phyloP scores from a whole-genome alignment of 495 filamentous ascomycete species.

The Hyaloscypha bicolor region DNA sequence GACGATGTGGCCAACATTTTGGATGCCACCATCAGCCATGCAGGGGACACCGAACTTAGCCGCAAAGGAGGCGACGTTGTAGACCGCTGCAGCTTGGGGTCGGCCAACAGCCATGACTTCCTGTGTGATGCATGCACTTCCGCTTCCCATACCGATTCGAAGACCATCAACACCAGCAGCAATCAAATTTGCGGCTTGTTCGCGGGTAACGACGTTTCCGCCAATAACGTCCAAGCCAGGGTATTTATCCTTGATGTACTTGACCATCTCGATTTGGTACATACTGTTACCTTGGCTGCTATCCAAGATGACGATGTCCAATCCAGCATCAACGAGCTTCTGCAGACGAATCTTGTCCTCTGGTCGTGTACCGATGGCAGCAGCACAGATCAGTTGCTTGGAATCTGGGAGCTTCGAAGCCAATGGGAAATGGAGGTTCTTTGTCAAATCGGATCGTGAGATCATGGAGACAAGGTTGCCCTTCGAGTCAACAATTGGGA shows the following conservation, averaged over 20 bases:
- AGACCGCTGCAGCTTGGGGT: conserved; percentile 91
- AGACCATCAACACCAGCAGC: conserved; percentile 94
- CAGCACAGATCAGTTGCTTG: conserved; percentile 95
- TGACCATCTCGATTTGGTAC: conserved; percentile 97
- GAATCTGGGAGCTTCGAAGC: conserved; percentile 96
- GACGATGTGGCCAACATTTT: conserved; percentile 98
- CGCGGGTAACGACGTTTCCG: conserved; percentile 95
- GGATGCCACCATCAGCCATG: conserved; percentile 96
- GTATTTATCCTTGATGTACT: conserved; percentile 85
- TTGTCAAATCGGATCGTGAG: conserved; percentile 95
- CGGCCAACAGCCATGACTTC: conserved; percentile 99
- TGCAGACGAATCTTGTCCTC: conserved; percentile 87
- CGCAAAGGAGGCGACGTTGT: conserved; percentile 84
- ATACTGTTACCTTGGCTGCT: conserved; percentile 96
- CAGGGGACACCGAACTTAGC: conserved; percentile 94
- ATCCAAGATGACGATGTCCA: conserved; percentile 95
- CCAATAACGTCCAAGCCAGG: conserved; percentile 91
- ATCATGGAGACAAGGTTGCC: conserved; percentile 93
- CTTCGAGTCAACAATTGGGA: conserved; percentile 87
- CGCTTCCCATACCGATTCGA: conserved; percentile 98
- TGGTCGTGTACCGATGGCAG: conserved; percentile 91
- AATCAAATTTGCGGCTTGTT: conserved; percentile 90
- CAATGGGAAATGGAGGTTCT: conserved; percentile 96
- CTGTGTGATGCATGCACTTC: conserved; percentile 98
- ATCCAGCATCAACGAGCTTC: conserved; percentile 88